Evolutionary conservation across 2,329 filamentous ascomycete species (phyloP), one percentile per base, ranked within the genome.

Genomic region (Colletotrichum eleusines): DNA sequence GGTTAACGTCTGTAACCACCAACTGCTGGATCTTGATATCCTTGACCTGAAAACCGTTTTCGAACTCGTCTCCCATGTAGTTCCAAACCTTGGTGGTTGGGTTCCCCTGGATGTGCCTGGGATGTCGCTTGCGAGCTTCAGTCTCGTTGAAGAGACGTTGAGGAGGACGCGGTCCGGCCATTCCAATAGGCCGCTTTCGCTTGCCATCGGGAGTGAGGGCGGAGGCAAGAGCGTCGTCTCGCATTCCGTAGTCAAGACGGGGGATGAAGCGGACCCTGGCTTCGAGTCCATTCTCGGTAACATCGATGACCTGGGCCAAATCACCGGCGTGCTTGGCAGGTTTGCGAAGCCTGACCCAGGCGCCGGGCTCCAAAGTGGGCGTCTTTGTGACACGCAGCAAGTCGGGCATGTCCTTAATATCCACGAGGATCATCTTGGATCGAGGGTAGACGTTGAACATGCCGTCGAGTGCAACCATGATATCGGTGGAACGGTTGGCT

Each of bases 371-470:
- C 42, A 99, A 85, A 33, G 91, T 90, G 58, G 94, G 93, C 3
- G 92, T 95, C 83, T 97, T 97, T 72, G 90, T 91, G 35, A 97
- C 94, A 62, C 94, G 90, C 23, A 99, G 86, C n/a, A 99, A 88
- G 81, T 98, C 96, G 1, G 96, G 95, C 91, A 98, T 97, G 81
- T 99, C 96, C 80, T 97, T 97, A 77, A 98, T 94, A 59, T 96
- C 94, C 51, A 99, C 94, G 62, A 98, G 85, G 54, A 95, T 89
- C 83, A 96, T 91, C 81, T 94, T 96, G 35, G 90, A 92, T 67
- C 94, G 90, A 64, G 95, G 93, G 79, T 98, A 99, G 46, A 97
- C 92, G 77, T 97, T 94, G 72, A 94, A 89, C 77, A 99, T 89
- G 51, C 91, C 93, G 72, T 97, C 93, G 51, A 97, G 85, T 9